These are phyloP conservation scores for Venturia aucupariae DNA, from an alignment of 2,329 filamentous ascomycete species.

Conservation along the genomic window DNA sequence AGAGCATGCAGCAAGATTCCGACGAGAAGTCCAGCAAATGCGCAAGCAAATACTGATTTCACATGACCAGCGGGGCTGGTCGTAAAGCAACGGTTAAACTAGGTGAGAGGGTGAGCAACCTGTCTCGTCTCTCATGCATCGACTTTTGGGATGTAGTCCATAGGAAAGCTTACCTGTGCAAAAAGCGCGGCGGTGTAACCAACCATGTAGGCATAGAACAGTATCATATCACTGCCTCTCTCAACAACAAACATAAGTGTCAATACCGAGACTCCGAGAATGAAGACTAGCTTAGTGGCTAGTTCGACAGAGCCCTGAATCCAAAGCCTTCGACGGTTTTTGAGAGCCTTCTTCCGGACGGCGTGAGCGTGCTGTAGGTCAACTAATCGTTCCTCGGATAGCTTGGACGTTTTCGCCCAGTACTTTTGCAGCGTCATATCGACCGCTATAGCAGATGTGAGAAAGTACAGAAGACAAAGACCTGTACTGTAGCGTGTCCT, in stretches of 20 bases:
- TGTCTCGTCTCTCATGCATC: background rate
- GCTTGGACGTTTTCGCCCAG: slow-evolving; percentile 1
- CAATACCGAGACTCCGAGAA: background rate
- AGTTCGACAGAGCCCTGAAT: background rate
- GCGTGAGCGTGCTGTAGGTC: slow-evolving; percentile 8
- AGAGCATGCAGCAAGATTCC: background rate
- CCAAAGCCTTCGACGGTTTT: slow-evolving; percentile 1
- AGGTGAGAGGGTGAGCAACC: background rate
- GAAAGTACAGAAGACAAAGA: slow-evolving; percentile 8
- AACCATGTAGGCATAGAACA: slow-evolving; percentile 3
- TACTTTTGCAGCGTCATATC: slow-evolving; percentile 9
- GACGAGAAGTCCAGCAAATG: slow-evolving; percentile 2
- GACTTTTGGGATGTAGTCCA: background rate
- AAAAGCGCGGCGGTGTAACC: background rate
- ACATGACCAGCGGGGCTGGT: slow-evolving; percentile 1
- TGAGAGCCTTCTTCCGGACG: background rate
- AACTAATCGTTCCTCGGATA: slow-evolving; percentile 2
- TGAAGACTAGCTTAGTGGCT: background rate
- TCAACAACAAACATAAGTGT: background rate
- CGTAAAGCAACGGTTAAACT: slow-evolving; percentile 10
- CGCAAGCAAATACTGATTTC: slow-evolving; percentile 1
- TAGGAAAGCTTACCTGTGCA: background rate
- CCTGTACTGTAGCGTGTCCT: slow-evolving; percentile 3
- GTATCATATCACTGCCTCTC: background rate
- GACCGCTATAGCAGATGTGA: slow-evolving; percentile 3